These are phyloP conservation scores for Syzygium syzygioides DNA, from an alignment of 441 rosid genomes.

Conservation along the genomic window DNA sequence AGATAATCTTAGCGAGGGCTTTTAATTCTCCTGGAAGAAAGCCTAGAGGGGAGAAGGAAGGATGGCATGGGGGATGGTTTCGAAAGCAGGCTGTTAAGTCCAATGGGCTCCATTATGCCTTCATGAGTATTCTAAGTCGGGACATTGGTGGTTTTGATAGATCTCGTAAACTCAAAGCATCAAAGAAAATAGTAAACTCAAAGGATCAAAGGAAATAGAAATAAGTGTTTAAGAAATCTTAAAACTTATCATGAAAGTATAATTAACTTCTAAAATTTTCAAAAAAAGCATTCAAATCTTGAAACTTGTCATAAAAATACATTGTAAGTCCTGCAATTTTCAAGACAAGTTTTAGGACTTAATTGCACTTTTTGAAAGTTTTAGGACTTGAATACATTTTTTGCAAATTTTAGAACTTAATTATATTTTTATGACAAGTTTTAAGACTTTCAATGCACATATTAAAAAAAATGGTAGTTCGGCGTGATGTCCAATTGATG, in stretches of 20 bases:
- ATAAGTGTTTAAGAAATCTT: too few relatives aligned
- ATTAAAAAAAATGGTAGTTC: not conserved
- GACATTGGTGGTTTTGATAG: not conserved
- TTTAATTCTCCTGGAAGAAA: not conserved
- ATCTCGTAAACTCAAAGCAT: not conserved
- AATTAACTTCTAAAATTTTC: too few relatives aligned
- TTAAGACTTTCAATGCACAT: too few relatives aligned
- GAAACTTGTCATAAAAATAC: too few relatives aligned
- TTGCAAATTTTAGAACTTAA: too few relatives aligned
- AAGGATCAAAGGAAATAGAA: not conserved
- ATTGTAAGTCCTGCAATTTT: too few relatives aligned
- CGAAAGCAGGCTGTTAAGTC: not conserved
- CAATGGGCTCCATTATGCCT: not conserved
- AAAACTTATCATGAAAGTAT: too few relatives aligned
- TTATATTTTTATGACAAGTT: too few relatives aligned
- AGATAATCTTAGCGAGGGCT: not conserved
- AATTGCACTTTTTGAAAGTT: too few relatives aligned
- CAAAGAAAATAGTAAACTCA: not conserved
- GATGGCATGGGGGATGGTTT: not conserved
- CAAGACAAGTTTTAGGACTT: too few relatives aligned
- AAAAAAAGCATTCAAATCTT: too few relatives aligned
- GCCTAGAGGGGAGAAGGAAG: not conserved
- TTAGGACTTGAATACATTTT: too few relatives aligned
- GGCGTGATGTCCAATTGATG: not conserved
- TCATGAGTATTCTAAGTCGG: not conserved